phyloP scores from a whole-genome alignment of 2,329 filamentous ascomycete genomes.

The Neonectria hederae region DNA sequence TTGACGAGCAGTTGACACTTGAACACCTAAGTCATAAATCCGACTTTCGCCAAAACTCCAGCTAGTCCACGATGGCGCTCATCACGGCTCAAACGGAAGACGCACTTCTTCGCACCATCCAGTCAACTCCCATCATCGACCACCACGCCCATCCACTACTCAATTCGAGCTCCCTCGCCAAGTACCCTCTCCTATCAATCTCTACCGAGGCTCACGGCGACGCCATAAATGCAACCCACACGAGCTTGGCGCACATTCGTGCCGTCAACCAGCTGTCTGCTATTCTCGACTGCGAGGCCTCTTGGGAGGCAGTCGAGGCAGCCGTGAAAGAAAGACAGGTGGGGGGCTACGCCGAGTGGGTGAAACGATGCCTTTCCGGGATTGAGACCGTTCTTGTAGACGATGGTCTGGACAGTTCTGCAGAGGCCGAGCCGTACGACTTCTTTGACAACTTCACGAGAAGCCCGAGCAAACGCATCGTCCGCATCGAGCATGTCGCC shows the following conservation, averaged over 20 bases:
- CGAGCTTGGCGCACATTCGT: constrained; percentile 74
- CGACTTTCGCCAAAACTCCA: no score
- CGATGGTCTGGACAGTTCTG: constrained; percentile 71
- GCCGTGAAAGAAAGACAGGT: constrained; percentile 54
- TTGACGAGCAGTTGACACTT: not conserved
- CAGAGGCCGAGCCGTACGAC: constrained; percentile 65
- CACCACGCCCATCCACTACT: constrained; percentile 78
- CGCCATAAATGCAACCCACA: constrained; percentile 69
- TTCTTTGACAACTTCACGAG: constrained; percentile 74
- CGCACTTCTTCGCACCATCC: constrained; percentile 52
- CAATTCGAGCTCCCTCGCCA: constrained; percentile 56
- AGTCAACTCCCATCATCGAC: constrained; percentile 73
- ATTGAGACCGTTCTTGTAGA: constrained; percentile 82
- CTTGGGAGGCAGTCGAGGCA: constrained; percentile 65
- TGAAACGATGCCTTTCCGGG: constrained; percentile 72
- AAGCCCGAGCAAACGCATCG: constrained; percentile 74
- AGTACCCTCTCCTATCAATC: constrained; percentile 65
- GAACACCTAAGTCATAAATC: not conserved
- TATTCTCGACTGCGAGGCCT: constrained; percentile 70
- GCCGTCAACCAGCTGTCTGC: constrained; percentile 74
- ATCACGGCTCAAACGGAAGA: constrained; percentile 32
- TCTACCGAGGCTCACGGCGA: constrained; percentile 77
- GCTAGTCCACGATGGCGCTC: constrained; percentile 26
- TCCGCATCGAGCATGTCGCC: constrained; percentile 79
- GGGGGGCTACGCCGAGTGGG: constrained; percentile 64